Evolutionary conservation across 306 rosid genomes (phyloP).

Genomic region (Astragalus glycyphyllos): DNA sequence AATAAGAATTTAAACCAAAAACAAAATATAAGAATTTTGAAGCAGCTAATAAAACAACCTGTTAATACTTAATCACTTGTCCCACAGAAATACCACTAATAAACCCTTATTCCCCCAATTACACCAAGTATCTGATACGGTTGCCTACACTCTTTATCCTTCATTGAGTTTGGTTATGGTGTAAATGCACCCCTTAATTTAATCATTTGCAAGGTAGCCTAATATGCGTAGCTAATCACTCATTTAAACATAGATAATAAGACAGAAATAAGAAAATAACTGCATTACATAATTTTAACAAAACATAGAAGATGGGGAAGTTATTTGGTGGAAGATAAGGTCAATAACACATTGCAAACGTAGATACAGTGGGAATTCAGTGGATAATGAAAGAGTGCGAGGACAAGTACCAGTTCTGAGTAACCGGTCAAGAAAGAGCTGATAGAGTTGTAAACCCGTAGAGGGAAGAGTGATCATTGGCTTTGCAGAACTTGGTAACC

Average conservation of each 20-base stretch:
- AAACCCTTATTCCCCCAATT: neutral
- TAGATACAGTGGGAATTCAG: neutral
- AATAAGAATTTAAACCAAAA: neutral
- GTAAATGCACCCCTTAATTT: conserved; percentile 5
- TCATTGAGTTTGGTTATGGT: conserved; percentile 16
- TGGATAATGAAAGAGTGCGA: conserved; percentile 11
- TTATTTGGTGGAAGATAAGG: neutral
- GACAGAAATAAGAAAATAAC: neutral
- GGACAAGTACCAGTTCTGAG: conserved; percentile 69
- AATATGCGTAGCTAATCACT: neutral
- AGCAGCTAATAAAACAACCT: neutral
- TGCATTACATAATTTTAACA: neutral
- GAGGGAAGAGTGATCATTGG: conserved; percentile 69
- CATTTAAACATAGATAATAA: neutral
- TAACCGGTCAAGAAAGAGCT: conserved; percentile 83
- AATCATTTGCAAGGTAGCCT: neutral
- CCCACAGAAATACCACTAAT: neutral
- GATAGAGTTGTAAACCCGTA: conserved; percentile 69
- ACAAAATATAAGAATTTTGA: neutral
- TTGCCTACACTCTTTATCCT: neutral
- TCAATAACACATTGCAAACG: neutral
- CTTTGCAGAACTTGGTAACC: conserved; percentile 78
- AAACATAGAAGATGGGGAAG: neutral
- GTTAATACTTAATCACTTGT: neutral
- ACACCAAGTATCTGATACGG: neutral